These are phyloP conservation scores for Macrophomina tecta DNA, from an alignment of 2,329 filamentous ascomycete species.

Conservation along the genomic window DNA sequence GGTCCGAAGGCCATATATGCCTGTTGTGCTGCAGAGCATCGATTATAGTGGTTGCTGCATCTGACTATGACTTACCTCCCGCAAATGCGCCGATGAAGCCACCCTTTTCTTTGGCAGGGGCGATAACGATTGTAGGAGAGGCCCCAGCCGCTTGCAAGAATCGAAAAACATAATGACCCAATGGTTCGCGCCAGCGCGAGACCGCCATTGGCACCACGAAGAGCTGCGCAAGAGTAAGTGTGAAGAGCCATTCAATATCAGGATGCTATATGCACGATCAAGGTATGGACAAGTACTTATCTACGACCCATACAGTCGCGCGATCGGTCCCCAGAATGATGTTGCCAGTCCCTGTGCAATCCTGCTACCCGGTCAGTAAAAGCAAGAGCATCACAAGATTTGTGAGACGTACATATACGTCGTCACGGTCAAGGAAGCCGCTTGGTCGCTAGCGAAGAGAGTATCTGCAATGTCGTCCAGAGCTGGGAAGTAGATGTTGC, in stretches of 20 bases:
- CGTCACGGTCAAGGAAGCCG: constrained; percentile 8
- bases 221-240: neutral
- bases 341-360: constrained; percentile 54
- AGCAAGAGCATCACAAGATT: no score
- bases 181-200: constrained; percentile 16
- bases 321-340: constrained; percentile 41
- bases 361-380: constrained; percentile 39
- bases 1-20: constrained; percentile 51
- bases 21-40: neutral
- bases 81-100: constrained; percentile 20
- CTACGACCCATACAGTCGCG: constrained; percentile 18
- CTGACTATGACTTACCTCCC: neutral
- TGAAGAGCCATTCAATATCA: neutral
- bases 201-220: constrained; percentile 22
- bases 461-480: constrained; percentile 13
- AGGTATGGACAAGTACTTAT: constrained; percentile 10
- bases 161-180: constrained; percentile 21
- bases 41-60: no score
- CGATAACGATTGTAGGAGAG: constrained; percentile 48
- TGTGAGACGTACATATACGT: constrained; percentile 9
- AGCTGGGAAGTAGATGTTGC: constrained; percentile 25
- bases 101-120: constrained; percentile 12
- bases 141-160: constrained; percentile 49
- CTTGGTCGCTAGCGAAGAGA: neutral
- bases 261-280: neutral